Evolutionary conservation across 108 stramenopile genomes (phyloP).

Genomic region (Poteriospumella lacustris): DNA sequence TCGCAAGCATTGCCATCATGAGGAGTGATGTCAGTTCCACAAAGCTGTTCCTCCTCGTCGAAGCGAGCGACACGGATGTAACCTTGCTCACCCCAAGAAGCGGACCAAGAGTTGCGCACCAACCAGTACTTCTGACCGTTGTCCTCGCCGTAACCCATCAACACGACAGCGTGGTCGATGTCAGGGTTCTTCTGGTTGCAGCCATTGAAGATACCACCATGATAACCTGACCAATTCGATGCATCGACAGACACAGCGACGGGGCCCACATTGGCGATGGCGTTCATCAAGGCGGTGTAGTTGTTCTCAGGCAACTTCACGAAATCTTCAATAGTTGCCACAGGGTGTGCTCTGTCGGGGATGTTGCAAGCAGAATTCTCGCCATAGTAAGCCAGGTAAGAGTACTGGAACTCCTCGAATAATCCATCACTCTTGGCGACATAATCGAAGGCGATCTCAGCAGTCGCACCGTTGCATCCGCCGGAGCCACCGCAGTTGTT

Average conservation of each 20-base stretch:
- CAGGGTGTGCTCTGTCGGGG: background rate
- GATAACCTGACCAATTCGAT: constrained; percentile 57
- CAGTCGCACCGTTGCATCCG: constrained; percentile 63
- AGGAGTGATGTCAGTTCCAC: constrained; percentile 64
- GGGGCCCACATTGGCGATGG: constrained; percentile 69
- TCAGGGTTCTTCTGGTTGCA: constrained; percentile 27
- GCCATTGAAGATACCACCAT: constrained; percentile 53
- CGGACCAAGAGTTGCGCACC: constrained; percentile 55
- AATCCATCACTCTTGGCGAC: constrained; percentile 50
- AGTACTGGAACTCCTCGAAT: constrained; percentile 56
- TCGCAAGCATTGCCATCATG: constrained; percentile 69
- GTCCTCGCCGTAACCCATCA: constrained; percentile 70
- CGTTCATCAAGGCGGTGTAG: constrained; percentile 67
- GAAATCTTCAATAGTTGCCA: constrained; percentile 67
- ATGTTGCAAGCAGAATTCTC: constrained; percentile 44
- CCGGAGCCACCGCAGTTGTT: constrained; percentile 72
- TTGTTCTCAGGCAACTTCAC: constrained; percentile 64
- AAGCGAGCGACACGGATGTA: constrained; percentile 40
- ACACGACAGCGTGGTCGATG: constrained; percentile 72
- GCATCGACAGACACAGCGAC: constrained; percentile 68
- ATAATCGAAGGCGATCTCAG: constrained; percentile 67
- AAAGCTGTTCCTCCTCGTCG: constrained; percentile 32
- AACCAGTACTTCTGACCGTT: constrained; percentile 62
- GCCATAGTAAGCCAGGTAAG: constrained; percentile 59
- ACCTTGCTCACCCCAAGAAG: constrained; percentile 53